Evolutionary conservation across 2,329 filamentous ascomycete species (phyloP).

Genomic region (Fusarium concolor): DNA sequence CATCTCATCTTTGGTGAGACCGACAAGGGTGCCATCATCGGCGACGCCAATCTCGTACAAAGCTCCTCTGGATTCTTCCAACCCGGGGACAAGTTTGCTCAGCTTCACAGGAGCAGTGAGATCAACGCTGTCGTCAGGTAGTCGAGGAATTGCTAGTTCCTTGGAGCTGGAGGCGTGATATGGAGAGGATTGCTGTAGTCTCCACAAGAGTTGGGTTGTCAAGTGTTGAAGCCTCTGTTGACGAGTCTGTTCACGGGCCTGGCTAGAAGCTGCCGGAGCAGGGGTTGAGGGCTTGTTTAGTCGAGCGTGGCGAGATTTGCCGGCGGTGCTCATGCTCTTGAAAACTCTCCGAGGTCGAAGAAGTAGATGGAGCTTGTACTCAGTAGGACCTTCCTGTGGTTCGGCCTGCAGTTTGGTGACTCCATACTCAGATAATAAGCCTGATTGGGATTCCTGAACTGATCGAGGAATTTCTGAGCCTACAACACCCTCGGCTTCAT

Average conservation of each 20-base stretch:
- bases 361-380: constrained; percentile 95
- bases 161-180: constrained; percentile 85
- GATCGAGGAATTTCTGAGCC: constrained; percentile 40
- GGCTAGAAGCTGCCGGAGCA: constrained; percentile 63
- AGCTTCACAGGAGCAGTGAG: constrained; percentile 61
- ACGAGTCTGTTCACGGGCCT: constrained; percentile 82
- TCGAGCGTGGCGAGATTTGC: constrained; percentile 26
- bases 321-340: constrained; percentile 73
- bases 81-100: constrained; percentile 75
- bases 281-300: constrained; percentile 39
- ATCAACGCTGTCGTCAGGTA: constrained; percentile 73
- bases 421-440: constrained; percentile 68
- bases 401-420: constrained; percentile 87
- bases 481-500: constrained; percentile 47
- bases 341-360: constrained; percentile 82
- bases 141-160: constrained; percentile 77
- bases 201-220: constrained; percentile 95
- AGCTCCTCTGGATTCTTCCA: constrained; percentile 93
- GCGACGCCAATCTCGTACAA: constrained; percentile 97
- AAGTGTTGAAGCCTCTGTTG: constrained; percentile 89
- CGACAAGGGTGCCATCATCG: constrained; percentile 91
- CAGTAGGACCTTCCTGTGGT: constrained; percentile 91
- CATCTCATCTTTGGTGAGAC: constrained; percentile 89
- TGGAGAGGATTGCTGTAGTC: constrained; percentile 92
- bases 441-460: constrained; percentile 46